These are phyloP conservation scores for Oryza nivara DNA, from an alignment of 176 grass and related monocot species.

Conservation along the genomic window DNA sequence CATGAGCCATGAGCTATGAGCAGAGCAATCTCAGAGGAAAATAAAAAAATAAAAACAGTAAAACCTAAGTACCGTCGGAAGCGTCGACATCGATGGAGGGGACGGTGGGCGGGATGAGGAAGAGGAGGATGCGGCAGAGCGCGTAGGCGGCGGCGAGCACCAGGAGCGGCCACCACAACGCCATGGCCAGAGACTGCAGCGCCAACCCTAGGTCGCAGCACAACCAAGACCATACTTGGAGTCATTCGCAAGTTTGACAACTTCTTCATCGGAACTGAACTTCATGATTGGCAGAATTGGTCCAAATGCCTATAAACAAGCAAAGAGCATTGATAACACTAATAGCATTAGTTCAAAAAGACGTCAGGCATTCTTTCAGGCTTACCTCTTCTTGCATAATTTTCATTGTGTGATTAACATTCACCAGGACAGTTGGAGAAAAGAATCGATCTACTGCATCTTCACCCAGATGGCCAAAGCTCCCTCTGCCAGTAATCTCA, in stretches of 20 bases:
- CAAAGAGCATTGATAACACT: constrained; percentile 14
- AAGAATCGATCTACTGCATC: constrained; percentile 94
- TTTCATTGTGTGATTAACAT: constrained; percentile 97
- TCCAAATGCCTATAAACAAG: constrained; percentile 72
- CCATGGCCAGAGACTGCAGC: constrained; percentile 34
- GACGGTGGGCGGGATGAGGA: constrained; percentile 92
- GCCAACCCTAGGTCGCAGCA: constrained; percentile 22
- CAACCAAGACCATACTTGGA: constrained; percentile 96
- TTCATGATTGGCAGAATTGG: constrained; percentile 96
- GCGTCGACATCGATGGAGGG: constrained; percentile 95
- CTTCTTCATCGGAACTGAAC: constrained; percentile 92
- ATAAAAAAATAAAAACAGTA: background rate
- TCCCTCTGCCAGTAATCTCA: constrained; percentile 83
- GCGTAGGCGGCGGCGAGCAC: constrained; percentile 79
- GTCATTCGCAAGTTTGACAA: constrained; percentile 85
- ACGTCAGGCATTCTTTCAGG: constrained; percentile 1
- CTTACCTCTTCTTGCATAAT: constrained; percentile 98
- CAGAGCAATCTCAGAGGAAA: background rate
- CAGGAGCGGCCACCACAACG: constrained; percentile 94
- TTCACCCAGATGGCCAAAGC: constrained; percentile 88
- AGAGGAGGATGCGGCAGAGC: constrained; percentile 82
- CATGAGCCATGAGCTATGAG: too few relatives aligned
- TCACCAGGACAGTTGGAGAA: constrained; percentile 87
- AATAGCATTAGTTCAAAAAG: background rate
- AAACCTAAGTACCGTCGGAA: constrained; percentile 60